A percentile compares a stretch with the other conserved stretches of the same genome.
These are phyloP conservation scores for Lichenothelia convexa DNA, from an alignment of 495 filamentous ascomycete species.

Conservation along the genomic window DNA sequence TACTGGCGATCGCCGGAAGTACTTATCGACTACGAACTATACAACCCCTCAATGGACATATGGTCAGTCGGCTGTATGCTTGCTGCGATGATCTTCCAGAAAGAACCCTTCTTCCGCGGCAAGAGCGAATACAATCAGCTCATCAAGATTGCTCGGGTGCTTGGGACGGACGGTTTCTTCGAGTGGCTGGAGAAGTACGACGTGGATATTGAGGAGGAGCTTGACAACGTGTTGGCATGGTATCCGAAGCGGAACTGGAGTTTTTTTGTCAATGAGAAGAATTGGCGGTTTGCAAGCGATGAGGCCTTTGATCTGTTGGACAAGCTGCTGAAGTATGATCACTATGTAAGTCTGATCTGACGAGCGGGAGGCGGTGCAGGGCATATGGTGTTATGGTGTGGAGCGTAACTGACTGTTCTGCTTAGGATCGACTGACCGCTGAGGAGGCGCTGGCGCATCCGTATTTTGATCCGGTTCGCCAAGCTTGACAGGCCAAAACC, in stretches of 20 bases:
- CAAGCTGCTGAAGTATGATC: slow-evolving; percentile 88
- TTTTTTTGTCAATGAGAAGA: slow-evolving; percentile 84
- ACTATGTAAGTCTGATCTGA: too few relatives aligned
- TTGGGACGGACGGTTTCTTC: slow-evolving; percentile 91
- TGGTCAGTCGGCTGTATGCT: slow-evolving; percentile 99
- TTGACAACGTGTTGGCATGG: slow-evolving; percentile 89
- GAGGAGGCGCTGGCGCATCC: slow-evolving; percentile 94
- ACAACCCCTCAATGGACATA: slow-evolving; percentile 97
- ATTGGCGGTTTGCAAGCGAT: slow-evolving; percentile 86
- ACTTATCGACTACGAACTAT: slow-evolving; percentile 95
- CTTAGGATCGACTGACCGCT: slow-evolving; percentile 84
- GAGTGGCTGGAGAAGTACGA: slow-evolving; percentile 98
- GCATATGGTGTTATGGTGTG: neutral
- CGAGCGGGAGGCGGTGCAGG: slow-evolving; percentile 17
- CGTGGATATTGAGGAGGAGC: slow-evolving; percentile 91
- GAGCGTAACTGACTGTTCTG: slow-evolving; percentile 12
- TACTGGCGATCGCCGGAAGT: slow-evolving; percentile 98
- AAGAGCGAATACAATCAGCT: slow-evolving; percentile 95
- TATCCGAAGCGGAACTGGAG: slow-evolving; percentile 96
- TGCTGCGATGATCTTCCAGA: slow-evolving; percentile 98
- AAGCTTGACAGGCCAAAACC: too few relatives aligned
- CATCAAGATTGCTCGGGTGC: slow-evolving; percentile 96
- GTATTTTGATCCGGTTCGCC: slow-evolving; percentile 78
- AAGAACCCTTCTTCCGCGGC: slow-evolving; percentile 98
- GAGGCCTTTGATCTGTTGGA: slow-evolving; percentile 96